These are phyloP conservation scores for Podila epicladia DNA, from an alignment of 192 early-diverging fungal genomes.

Conservation along the genomic window DNA sequence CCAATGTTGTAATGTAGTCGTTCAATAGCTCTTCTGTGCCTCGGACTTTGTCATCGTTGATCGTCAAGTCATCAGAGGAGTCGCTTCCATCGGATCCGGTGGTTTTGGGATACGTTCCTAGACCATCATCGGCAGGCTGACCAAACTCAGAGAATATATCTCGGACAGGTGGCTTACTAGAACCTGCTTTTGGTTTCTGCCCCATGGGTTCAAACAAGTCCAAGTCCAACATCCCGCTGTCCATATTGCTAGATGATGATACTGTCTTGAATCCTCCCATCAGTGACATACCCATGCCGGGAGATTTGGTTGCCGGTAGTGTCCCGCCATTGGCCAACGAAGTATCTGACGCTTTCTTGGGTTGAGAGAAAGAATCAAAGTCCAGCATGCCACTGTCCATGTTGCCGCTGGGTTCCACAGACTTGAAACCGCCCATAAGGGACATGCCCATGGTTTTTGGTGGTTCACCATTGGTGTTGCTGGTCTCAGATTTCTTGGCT, in stretches of 20 bases:
- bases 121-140: conserved; percentile 19
- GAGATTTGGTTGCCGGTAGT: not conserved
- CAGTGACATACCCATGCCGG: conserved; percentile 32
- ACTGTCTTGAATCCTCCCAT: conserved; percentile 34
- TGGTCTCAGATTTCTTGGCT: conserved; percentile 10
- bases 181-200: not conserved
- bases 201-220: conserved; percentile 35
- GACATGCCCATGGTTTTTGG: conserved; percentile 14
- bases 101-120: not conserved
- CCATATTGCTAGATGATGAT: conserved; percentile 9
- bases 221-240: conserved; percentile 46
- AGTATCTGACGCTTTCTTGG: conserved; percentile 9
- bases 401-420: not conserved
- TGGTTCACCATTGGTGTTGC: not conserved
- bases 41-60: conserved; percentile 18
- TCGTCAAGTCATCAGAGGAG: not conserved
- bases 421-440: conserved; percentile 21
- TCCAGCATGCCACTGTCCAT: conserved; percentile 31
- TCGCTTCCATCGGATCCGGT: not conserved
- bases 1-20: conserved; percentile 45
- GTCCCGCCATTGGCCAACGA: not conserved
- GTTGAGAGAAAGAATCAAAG: conserved; percentile 22
- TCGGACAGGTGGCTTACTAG: not conserved
- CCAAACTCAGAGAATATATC: conserved; percentile 41
- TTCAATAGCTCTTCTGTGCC: conserved; percentile 44